A percentile compares a stretch with the other conserved stretches of the same genome.
phyloP scores from a whole-genome alignment of 179 eudicot species.

The Pouteria campechiana region DNA sequence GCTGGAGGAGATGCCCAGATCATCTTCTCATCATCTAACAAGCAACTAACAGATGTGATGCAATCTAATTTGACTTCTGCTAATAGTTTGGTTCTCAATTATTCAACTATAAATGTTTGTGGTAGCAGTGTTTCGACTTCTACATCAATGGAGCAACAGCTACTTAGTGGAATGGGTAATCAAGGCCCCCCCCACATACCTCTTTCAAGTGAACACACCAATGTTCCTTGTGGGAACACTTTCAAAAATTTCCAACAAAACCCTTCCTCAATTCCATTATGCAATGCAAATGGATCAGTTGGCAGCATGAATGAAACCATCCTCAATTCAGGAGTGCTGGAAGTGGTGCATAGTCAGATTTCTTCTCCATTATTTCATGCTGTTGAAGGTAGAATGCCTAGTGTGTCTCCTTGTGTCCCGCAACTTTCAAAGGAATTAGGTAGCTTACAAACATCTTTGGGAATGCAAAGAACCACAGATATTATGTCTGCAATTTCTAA shows the following conservation, averaged over 20 bases:
- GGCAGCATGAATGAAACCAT: not conserved
- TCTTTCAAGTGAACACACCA: not conserved
- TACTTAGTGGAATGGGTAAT: not conserved
- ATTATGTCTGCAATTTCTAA: slow-evolving; percentile 6
- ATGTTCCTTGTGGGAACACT: not conserved
- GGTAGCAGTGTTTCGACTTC: slow-evolving; percentile 3
- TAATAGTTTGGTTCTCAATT: too few relatives aligned
- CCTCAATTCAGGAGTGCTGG: too few relatives aligned
- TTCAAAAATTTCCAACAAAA: not conserved
- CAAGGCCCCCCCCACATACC: not conserved
- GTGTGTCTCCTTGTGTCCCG: too few relatives aligned
- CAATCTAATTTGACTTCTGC: too few relatives aligned
- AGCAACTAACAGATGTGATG: too few relatives aligned
- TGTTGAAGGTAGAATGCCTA: not conserved
- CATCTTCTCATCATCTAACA: not conserved
- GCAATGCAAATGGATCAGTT: not conserved
- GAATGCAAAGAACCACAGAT: slow-evolving; percentile 11
- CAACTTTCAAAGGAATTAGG: not conserved
- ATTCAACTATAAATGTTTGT: slow-evolving; percentile 1
- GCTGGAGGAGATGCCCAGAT: slow-evolving; percentile 3
- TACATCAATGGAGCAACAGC: slow-evolving; percentile 9
- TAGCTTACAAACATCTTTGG: slow-evolving; percentile 8
- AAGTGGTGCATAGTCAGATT: slow-evolving; percentile 5
- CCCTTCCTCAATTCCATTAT: not conserved
- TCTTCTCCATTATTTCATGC: slow-evolving; percentile 4